Base-by-base conservation (phyloP, 805 yeast genomes). In the Gaillardinia entomophila region DNA sequence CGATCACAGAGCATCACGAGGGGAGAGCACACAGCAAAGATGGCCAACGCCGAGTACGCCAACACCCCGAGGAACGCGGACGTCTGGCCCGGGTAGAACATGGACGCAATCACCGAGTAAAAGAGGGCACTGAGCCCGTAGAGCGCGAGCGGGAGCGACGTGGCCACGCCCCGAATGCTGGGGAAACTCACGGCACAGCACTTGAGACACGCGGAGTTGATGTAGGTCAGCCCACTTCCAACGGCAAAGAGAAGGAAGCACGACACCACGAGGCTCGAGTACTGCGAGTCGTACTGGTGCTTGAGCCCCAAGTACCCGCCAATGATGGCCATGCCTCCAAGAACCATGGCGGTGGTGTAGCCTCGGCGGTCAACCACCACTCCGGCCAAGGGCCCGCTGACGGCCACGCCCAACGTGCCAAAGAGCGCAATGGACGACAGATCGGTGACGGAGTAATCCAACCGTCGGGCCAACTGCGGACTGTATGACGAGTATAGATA, bases 401-500 rank as follows among this genome's bases (percentile, higher is more conserved):
- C 32, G 13, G 83, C 62, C 3, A 80, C 67, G 0, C 89, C 87
- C 24, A 82, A 56, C 22, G 80, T 74, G 2, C 90, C 94, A 6
- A 71, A 52, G 47, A 82, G 70, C 2, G 87, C 89, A 3, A 83
- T 68, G 18, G 68, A 49, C 4, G 88, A 76, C 4, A 83, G 66
- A 33, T 79, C 71, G 0, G 84, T 67, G 2, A 84, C 86, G 1
- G 75, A 51, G 43, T 84, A 75, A 14, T 59, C 57, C 33, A 84
- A 66, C 32, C 66, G 65, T 18, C 54, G 55, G 1, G 88, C 84
- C 34, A 82, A 65, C 51, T 84, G 92, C 0, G 94, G 90, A 24
- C 87, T 80, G 52, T 77, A 84, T 1, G 86, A 84, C 6, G 85
- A 77, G 56, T 78, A 84, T 28, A 83, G 60, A 55, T 84, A 84